phyloP scores from a whole-genome alignment of 345 rosid species.

The Bruguiera sexangula region DNA sequence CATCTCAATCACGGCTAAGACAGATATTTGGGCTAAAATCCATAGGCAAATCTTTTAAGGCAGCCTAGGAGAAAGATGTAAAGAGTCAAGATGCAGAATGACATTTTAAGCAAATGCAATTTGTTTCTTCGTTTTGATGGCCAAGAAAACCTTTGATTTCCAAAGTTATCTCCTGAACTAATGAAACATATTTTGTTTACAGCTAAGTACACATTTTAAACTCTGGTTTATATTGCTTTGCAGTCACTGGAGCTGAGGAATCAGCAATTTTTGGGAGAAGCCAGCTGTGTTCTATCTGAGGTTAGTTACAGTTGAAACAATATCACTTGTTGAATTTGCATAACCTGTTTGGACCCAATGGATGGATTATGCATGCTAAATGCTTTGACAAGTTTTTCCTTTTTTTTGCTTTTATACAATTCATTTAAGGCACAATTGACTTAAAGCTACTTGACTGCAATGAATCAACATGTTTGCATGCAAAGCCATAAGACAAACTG shows the following conservation, averaged over 20 bases:
- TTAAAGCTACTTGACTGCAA: neutral
- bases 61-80: no score
- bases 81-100: no score
- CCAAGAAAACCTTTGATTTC: no score
- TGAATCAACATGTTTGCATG: neutral
- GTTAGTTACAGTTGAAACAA: neutral
- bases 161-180: no score
- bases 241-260: constrained; percentile 58
- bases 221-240: constrained; percentile 14
- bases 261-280: constrained; percentile 81
- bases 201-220: no score
- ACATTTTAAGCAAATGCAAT: no score
- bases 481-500: neutral
- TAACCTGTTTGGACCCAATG: no score
- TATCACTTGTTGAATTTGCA: neutral
- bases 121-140: no score
- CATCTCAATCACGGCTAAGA: no score
- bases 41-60: no score
- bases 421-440: neutral
- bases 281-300: constrained; percentile 51
- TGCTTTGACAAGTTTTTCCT: constrained; percentile 5
- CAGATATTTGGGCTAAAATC: no score
- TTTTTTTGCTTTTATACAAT: neutral
- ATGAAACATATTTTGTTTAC: no score
- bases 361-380: neutral